Evolutionary conservation across 345 rosid species (phyloP).

Genomic region (Eucalyptus erythrocorys): DNA sequence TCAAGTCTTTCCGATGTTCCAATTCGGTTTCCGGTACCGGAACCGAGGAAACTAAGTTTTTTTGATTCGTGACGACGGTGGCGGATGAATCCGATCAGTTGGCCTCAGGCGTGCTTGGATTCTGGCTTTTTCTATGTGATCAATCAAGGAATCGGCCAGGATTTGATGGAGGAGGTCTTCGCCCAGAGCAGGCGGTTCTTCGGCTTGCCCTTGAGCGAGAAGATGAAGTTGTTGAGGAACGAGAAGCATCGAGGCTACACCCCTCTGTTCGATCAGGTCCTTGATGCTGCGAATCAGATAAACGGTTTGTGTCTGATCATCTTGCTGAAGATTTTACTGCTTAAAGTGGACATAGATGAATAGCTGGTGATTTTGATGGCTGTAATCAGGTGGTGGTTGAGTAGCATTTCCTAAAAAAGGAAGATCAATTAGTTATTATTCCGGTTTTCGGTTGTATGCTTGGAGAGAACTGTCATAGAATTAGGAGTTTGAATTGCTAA

Average conservation of each 20-base stretch:
- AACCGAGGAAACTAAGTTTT: not conserved
- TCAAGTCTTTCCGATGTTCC: no score
- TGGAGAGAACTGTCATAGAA: no score
- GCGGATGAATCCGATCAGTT: not conserved
- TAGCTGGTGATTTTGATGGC: no score
- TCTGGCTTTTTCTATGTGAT: slow-evolving; percentile 67
- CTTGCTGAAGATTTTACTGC: no score
- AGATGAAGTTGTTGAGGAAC: slow-evolving; percentile 58
- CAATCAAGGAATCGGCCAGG: slow-evolving; percentile 61
- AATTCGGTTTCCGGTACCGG: not conserved
- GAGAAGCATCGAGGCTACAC: slow-evolving; percentile 64
- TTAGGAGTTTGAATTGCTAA: no score
- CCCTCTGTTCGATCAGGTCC: slow-evolving; percentile 48
- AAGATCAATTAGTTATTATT: no score
- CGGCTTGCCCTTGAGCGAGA: slow-evolving; percentile 36
- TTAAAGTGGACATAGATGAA: no score
- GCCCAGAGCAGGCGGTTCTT: slow-evolving; percentile 50
- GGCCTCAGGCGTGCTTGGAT: slow-evolving; percentile 62
- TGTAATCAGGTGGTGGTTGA: no score
- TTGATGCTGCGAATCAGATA: slow-evolving; percentile 62
- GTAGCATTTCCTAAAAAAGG: no score
- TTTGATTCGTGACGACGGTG: not conserved
- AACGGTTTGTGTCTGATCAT: no score
- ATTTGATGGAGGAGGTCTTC: slow-evolving; percentile 53
- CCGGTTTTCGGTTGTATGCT: no score